Conservation (phyloP, 2,329 filamentous ascomycete species). For the Alternaria triticina region DNA sequence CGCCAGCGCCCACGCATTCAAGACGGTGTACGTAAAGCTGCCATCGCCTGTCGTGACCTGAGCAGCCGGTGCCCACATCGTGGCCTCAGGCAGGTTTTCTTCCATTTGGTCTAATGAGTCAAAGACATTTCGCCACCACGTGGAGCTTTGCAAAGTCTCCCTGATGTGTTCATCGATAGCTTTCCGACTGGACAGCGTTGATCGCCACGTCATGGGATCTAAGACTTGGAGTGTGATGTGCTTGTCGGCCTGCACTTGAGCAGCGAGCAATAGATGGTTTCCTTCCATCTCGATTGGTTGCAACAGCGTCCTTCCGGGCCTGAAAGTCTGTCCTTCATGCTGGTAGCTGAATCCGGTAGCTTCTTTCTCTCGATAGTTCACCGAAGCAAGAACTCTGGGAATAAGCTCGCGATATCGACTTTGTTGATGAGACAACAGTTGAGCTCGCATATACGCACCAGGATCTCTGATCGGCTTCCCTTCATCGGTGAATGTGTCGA, state of each 20-base stretch:
- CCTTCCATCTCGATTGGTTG: neutral
- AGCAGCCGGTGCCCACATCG: constrained; percentile 8
- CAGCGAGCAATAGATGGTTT: constrained; percentile 2
- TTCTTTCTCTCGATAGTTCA: constrained; percentile 10
- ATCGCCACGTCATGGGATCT: constrained; percentile 11
- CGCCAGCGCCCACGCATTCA: constrained; percentile 27
- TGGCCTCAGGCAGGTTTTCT: neutral
- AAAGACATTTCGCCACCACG: constrained; percentile 1
- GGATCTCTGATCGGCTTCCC: neutral
- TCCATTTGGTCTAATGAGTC: neutral
- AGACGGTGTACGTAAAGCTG: constrained; percentile 7
- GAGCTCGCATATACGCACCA: neutral
- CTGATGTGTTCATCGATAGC: neutral
- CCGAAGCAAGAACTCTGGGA: constrained; percentile 8
- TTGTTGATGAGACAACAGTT: neutral
- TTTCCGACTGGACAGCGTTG: neutral
- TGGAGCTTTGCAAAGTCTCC: neutral
- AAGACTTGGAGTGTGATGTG: constrained; percentile 11
- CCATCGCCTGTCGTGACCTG: neutral
- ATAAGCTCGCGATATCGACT: constrained; percentile 1
- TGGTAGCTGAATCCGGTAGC: constrained; percentile 11
- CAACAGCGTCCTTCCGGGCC: constrained; percentile 13
- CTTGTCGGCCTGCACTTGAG: neutral
- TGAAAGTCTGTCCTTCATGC: neutral
- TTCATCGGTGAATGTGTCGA: constrained; percentile 6